Evolutionary conservation across 805 yeast genomes (phyloP), one percentile per base, ranked within the genome.

Genomic region (Saturnispora diversa): DNA sequence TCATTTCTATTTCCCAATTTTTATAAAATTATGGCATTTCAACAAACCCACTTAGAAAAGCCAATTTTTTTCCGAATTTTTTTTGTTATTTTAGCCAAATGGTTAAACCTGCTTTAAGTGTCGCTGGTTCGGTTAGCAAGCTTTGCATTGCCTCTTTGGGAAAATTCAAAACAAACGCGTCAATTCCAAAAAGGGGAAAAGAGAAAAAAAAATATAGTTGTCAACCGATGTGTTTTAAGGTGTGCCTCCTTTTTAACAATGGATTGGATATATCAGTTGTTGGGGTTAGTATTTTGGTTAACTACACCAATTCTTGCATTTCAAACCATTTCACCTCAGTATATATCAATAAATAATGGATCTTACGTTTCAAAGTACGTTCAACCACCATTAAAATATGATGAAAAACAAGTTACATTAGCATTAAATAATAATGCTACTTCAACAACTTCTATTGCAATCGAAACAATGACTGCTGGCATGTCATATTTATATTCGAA

Each of bases 401-500:
- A 23, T 2, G 20, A 19, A 16, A 40, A 33, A 29, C 39, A 35
- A 20, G 39, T 34, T 9, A 35, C 43, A 10, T 21, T 31, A 15
- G 35, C 31, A 5, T 16, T 22, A 11, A 27, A 17, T 19, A 5
- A 20, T 12, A 12, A 43, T 15, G 17, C 48, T n/a, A 32, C 33
- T 15, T 29, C 39, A 32, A 44, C 44, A 2, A 7, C 7, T 8
- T 29, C 37, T 6, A 31, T 44, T 9, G 35, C 40, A 25, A 39
- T 43, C n/a, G 44, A 42, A 25, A 39, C 45, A 16, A 42, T 50
- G 35, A 35, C 48, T 2, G 40, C 45, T n/a, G 64, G 63, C 3
- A 45, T 58, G 44, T 33, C 52, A 11, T 49, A 62, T 21, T 43
- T 54, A 17, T 55, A 59, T 25, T 35, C 58, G 1, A 51, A 49